These are phyloP conservation scores for Fomitopsis pulvina DNA, from an alignment of 768 basidiomycete genomes.

Conservation along the genomic window DNA sequence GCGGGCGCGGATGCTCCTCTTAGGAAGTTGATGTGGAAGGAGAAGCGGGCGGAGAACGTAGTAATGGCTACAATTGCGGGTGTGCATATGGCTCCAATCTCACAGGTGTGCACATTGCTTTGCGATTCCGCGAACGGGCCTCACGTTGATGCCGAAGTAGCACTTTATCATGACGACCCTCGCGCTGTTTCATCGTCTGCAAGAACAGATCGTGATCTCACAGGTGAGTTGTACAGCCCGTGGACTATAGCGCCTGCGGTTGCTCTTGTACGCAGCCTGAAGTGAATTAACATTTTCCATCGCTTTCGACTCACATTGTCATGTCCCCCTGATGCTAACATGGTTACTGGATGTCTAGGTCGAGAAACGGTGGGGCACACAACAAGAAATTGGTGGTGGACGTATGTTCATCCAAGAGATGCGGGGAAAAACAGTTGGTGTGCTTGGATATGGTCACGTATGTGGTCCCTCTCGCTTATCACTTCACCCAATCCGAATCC, in stretches of 20 bases:
- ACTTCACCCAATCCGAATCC: not conserved
- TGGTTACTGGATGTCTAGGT: not conserved
- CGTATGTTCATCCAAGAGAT: conserved; percentile 6
- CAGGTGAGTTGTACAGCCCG: conserved; percentile 10
- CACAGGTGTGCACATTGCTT: conserved; percentile 6
- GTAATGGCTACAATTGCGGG: conserved; percentile 5
- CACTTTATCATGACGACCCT: conserved; percentile 10
- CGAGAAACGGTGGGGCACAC: conserved; percentile 11
- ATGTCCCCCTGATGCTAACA: not conserved
- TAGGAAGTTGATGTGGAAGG: conserved; percentile 4
- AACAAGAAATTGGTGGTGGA: conserved; percentile 4
- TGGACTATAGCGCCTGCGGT: too few species aligned
- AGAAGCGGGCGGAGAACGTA: conserved; percentile 1
- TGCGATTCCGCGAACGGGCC: not conserved
- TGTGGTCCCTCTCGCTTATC: not conserved
- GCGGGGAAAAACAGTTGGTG: conserved; percentile 8
- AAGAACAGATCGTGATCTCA: conserved; percentile 9
- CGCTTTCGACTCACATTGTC: not conserved
- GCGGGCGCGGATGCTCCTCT: conserved; percentile 6
- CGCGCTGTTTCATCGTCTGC: conserved; percentile 6
- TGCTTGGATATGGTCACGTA: conserved; percentile 12
- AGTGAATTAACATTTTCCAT: not conserved
- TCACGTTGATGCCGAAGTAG: not conserved
- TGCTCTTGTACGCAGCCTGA: not conserved
- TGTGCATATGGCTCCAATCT: conserved; percentile 7